These are phyloP conservation scores for Tricholomella constricta DNA, from an alignment of 768 basidiomycete species.

Conservation along the genomic window DNA sequence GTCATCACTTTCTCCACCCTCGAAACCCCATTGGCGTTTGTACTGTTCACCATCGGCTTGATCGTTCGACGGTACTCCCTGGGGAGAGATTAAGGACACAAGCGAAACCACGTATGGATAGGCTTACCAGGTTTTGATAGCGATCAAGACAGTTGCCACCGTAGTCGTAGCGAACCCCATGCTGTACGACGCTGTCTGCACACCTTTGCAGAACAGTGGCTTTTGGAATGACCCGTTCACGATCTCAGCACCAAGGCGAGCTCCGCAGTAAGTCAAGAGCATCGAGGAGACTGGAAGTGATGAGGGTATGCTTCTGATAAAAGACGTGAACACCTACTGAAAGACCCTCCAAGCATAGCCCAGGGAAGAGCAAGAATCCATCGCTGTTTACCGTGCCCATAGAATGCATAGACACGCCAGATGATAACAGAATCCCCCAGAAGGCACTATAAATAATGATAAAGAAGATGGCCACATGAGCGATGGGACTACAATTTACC, in stretches of 20 bases:
- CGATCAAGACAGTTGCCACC: too few relatives aligned
- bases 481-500: too few relatives aligned
- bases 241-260: constrained; percentile 8
- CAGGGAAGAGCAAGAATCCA: constrained; percentile 10
- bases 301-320: neutral
- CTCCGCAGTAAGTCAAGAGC: constrained; percentile 6
- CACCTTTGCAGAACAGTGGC: constrained; percentile 7
- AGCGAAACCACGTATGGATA: too few relatives aligned
- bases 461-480: too few relatives aligned
- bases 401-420: constrained; percentile 10
- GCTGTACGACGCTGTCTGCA: too few relatives aligned
- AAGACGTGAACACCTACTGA: neutral
- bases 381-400: neutral
- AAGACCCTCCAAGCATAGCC: constrained; percentile 1
- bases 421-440: constrained; percentile 9
- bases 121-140: too few relatives aligned
- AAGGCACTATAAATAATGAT: neutral
- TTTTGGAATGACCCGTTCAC: constrained; percentile 8
- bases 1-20: too few relatives aligned
- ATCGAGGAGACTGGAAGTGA: neutral
- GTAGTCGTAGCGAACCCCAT: too few relatives aligned
- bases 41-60: too few relatives aligned
- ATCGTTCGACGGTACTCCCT: too few relatives aligned
- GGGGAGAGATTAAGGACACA: too few relatives aligned
- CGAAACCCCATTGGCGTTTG: too few relatives aligned